Evolutionary conservation across 495 filamentous ascomycete genomes (phyloP).

Genomic region (Glarea lozoyensis): DNA sequence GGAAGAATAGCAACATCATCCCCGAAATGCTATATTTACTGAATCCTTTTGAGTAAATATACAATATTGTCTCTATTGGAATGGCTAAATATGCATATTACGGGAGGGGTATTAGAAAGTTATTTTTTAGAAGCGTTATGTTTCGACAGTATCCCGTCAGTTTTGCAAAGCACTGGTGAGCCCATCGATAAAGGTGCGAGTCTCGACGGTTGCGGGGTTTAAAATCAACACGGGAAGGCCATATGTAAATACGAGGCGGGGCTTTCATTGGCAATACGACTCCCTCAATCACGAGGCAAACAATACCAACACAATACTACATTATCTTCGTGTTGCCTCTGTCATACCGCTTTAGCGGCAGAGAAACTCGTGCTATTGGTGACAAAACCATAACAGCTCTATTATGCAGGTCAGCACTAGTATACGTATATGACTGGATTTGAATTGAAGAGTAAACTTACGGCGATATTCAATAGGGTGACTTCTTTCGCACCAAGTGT

Average conservation of each 20-base stretch:
- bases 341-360: background rate
- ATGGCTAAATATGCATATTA: too few species aligned
- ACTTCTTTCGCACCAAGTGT: constrained; percentile 27
- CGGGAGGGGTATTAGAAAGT: too few species aligned
- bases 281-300: background rate
- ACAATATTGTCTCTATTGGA: too few species aligned
- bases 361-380: constrained; percentile 15
- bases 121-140: too few species aligned
- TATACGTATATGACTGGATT: background rate
- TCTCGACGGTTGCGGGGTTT: too few species aligned
- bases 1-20: too few species aligned
- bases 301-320: background rate
- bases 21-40: too few species aligned
- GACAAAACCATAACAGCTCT: constrained; percentile 19
- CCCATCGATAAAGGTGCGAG: too few species aligned
- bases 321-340: constrained; percentile 10
- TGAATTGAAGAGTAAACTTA: constrained; percentile 21
- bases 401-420: background rate
- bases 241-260: background rate
- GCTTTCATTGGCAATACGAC: background rate
- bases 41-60: too few species aligned
- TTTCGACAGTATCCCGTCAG: too few species aligned
- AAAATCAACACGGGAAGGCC: too few species aligned
- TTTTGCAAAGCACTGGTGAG: too few species aligned
- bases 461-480: constrained; percentile 23